Base-by-base conservation (phyloP, 352 stramenopile genomes). In the Phytophthora tentaculata region DNA sequence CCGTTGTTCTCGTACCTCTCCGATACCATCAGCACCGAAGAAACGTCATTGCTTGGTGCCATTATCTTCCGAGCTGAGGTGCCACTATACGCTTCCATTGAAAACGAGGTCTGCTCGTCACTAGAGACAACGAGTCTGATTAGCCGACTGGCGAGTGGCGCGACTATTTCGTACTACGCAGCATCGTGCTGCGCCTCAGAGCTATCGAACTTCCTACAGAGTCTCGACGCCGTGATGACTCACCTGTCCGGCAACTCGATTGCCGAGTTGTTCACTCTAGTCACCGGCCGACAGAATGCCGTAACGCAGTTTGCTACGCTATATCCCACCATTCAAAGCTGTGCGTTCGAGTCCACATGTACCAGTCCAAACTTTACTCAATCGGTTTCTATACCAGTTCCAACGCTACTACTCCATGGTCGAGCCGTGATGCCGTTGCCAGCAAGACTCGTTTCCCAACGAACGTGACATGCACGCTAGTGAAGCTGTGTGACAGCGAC, bases 191-290 rank as follows among this genome's bases (percentile, higher is more conserved):
- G 79, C 35, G 70, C 67, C 0, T 53, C 67, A 9, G 68, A 58
- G 8, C 63, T 82, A 5, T 74, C 75, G 13, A 61, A 75, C 28
- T 53, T 89, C 8, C 47, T 89, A 37, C 48, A 86, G 56, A 79
- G 70, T 9, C 17, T 89, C 19, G 81, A 89, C 22, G 54, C 41
- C 2, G 50, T 86, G 9, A 39, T 79, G 7, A 67, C 72, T 5
- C 77, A 81, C 10, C 53, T 89, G 44, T 81, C 71, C 1, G 77
- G 81, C 32, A 80, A 80, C 52, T 77, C 76, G 22, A 56, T 87
- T 6, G 26, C 74, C 4, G 77, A 86, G 56, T 67, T 84, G 37
- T 71, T 87, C 26, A 86, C 78, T n/a, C 41, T 87, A 14, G 80
- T 89, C 39, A 81, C 79, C 0, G 64, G 62, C 3, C 48, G 57